phyloP scores from a whole-genome alignment of 1,284 basidiomycete species.

The Tilletiaria anomala region DNA sequence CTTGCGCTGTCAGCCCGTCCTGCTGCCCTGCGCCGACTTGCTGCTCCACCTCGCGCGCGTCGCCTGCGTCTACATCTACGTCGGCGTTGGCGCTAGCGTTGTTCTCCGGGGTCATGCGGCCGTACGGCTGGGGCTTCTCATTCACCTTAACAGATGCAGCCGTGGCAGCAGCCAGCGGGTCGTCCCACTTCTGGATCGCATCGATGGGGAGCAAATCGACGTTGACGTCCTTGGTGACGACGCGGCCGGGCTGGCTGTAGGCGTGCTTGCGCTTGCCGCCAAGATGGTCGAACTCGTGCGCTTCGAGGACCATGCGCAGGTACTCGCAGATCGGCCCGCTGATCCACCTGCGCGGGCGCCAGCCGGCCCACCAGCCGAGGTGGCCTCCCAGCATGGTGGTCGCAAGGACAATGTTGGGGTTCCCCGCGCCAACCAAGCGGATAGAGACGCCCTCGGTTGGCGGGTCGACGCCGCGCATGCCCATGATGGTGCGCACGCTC shows the following conservation, averaged over 20 bases:
- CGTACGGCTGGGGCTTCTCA: slow-evolving; percentile 6
- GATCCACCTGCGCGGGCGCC: slow-evolving; percentile 23
- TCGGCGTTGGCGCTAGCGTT: background rate
- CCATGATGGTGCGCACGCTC: slow-evolving; percentile 15
- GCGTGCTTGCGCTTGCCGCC: slow-evolving; percentile 2
- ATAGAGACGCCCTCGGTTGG: slow-evolving; percentile 37
- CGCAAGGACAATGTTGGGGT: slow-evolving; percentile 55
- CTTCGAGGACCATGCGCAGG: slow-evolving; percentile 8
- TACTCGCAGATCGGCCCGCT: slow-evolving; percentile 21
- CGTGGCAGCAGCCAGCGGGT: slow-evolving; percentile 14
- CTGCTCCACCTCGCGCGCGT: slow-evolving; percentile 5
- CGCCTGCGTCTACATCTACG: slow-evolving; percentile 4
- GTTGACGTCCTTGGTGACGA: slow-evolving; percentile 5
- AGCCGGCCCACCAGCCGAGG: slow-evolving; percentile 75
- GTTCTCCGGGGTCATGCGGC: background rate
- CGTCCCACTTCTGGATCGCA: slow-evolving; percentile 11
- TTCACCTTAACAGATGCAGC: background rate
- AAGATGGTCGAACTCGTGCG: slow-evolving; percentile 12
- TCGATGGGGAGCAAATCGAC: slow-evolving; percentile 12
- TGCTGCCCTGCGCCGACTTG: background rate
- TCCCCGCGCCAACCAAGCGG: too few species aligned
- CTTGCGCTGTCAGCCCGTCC: background rate
- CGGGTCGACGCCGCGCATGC: slow-evolving; percentile 41
- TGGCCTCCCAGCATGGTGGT: slow-evolving; percentile 74
- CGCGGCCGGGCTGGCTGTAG: background rate